Conservation (phyloP, 2,329 filamentous ascomycete genomes). For the Hirsutella thompsonii region DNA sequence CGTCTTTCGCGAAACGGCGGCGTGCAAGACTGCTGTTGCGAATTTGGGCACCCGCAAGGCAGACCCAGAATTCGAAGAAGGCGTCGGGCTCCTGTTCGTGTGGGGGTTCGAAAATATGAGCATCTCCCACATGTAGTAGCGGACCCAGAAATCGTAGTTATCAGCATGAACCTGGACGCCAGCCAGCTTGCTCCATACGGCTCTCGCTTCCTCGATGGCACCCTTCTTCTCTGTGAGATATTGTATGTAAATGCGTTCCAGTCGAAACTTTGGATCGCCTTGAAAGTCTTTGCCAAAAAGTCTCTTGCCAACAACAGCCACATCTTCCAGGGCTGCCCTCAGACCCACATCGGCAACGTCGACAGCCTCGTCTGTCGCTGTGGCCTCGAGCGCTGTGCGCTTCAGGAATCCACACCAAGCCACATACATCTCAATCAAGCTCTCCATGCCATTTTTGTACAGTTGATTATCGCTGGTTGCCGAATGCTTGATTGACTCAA, state of each 20-base stretch:
- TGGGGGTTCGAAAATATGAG: conserved; percentile 35
- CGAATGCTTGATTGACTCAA: conserved; percentile 82
- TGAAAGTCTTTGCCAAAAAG: conserved; percentile 63
- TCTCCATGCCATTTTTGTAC: conserved; percentile 74
- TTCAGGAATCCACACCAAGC: conserved; percentile 93
- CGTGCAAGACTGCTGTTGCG: conserved; percentile 64
- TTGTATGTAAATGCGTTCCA: conserved; percentile 86
- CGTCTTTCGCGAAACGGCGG: conserved; percentile 48
- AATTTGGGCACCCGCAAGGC: conserved; percentile 51
- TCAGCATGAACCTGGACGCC: conserved; percentile 52
- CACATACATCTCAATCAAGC: conserved; percentile 80
- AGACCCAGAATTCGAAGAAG: conserved; percentile 26
- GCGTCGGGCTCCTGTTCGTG: conserved; percentile 40
- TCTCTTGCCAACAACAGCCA: conserved; percentile 63
- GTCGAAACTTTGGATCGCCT: conserved; percentile 77
- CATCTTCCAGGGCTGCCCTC: conserved; percentile 72
- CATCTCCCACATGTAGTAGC: conserved; percentile 89
- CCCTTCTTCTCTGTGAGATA: conserved; percentile 78
- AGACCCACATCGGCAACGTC: conserved; percentile 88
- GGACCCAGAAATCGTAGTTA: conserved; percentile 87
- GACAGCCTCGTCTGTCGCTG: conserved; percentile 66
- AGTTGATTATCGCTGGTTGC: conserved; percentile 78
- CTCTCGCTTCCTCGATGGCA: conserved; percentile 62
- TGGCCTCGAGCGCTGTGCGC: conserved; percentile 64
- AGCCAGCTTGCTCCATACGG: conserved; percentile 61